Conservation (phyloP, 805 yeast species). For the Nakazawaea pomicola region DNA sequence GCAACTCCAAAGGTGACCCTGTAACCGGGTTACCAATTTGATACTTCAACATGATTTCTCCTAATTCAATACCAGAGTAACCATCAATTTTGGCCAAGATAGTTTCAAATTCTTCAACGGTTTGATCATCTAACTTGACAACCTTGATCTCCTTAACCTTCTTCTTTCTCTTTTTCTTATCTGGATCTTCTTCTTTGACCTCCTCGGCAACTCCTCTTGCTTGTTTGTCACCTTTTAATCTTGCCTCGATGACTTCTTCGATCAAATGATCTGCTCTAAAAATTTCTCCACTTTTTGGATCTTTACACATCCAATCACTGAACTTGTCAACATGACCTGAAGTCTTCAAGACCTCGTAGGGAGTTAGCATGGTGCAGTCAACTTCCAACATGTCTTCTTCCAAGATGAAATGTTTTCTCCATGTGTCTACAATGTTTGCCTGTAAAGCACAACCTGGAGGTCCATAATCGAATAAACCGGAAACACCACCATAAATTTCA, state of each 20-base stretch:
- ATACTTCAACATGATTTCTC: conserved; percentile 78
- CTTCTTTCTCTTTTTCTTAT: conserved; percentile 84
- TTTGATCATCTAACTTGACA: conserved; percentile 76
- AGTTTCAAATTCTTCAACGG: conserved; percentile 74
- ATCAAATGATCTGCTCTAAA: conserved; percentile 98
- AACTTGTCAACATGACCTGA: conserved; percentile 99
- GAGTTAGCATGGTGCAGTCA: conserved; percentile 96
- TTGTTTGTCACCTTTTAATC: conserved; percentile 94
- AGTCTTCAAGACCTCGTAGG: conserved; percentile 94
- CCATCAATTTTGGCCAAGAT: conserved; percentile 95
- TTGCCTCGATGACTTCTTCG: conserved; percentile 94
- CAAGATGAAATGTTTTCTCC: conserved; percentile 96
- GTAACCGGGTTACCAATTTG: conserved; percentile 90
- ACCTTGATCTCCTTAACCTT: conserved; percentile 94
- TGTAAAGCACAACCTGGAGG: conserved; percentile 99
- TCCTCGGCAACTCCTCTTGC: conserved; percentile 82
- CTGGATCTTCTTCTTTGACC: conserved; percentile 65
- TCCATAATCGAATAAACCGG: conserved; percentile 97
- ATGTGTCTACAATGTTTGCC: conserved; percentile 87
- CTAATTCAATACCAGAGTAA: conserved; percentile 86
- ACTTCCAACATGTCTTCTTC: conserved; percentile 99
- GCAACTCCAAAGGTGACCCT: conserved; percentile 79
- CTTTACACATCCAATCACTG: conserved; percentile 99
- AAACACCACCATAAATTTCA: conserved; percentile 97
- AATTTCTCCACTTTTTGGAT: conserved; percentile 92